phyloP scores from a whole-genome alignment of 2,329 filamentous ascomycete species.

The Aspergillus uvarum region DNA sequence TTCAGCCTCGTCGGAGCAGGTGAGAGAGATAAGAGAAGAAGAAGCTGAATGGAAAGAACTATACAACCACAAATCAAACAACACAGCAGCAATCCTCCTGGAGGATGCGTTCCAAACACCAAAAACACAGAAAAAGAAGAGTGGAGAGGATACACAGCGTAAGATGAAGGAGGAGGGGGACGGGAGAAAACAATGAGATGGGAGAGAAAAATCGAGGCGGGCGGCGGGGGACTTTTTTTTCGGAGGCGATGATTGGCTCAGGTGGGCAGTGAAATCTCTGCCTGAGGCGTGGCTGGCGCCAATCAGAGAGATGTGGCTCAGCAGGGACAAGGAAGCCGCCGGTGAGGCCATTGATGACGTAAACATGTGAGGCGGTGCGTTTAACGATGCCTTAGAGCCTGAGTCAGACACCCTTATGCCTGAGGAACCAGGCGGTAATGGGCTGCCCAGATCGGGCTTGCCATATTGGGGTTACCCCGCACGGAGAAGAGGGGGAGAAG shows the following conservation, averaged over 20 bases:
- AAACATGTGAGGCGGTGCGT: constrained; percentile 1
- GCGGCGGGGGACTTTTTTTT: constrained; percentile 10
- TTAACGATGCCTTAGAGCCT: constrained; percentile 3
- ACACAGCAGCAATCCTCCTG: constrained; percentile 5
- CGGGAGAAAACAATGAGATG: constrained; percentile 7
- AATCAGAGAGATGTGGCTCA: not conserved
- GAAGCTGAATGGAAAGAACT: not conserved
- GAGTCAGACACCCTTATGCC: not conserved
- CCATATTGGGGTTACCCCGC: constrained; percentile 17
- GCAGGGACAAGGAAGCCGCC: not conserved
- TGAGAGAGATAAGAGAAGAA: constrained; percentile 1
- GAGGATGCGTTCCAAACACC: constrained; percentile 3
- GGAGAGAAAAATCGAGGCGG: constrained; percentile 12
- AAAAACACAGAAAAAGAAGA: constrained; percentile 10
- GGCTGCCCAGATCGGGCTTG: too few relatives aligned
- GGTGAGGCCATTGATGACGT: not conserved
- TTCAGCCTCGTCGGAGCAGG: not conserved
- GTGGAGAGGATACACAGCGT: constrained; percentile 8
- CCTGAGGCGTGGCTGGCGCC: constrained; percentile 18
- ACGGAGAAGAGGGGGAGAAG: constrained; percentile 6
- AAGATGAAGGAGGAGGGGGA: constrained; percentile 2
- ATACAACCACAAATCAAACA: constrained; percentile 2
- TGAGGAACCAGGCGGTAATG: not conserved
- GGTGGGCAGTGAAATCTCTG: constrained; percentile 16
- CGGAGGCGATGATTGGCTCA: constrained; percentile 2